Evolutionary conservation across 2,329 filamentous ascomycete genomes (phyloP).

Genomic region (Lecanoromycetidae sp.): DNA sequence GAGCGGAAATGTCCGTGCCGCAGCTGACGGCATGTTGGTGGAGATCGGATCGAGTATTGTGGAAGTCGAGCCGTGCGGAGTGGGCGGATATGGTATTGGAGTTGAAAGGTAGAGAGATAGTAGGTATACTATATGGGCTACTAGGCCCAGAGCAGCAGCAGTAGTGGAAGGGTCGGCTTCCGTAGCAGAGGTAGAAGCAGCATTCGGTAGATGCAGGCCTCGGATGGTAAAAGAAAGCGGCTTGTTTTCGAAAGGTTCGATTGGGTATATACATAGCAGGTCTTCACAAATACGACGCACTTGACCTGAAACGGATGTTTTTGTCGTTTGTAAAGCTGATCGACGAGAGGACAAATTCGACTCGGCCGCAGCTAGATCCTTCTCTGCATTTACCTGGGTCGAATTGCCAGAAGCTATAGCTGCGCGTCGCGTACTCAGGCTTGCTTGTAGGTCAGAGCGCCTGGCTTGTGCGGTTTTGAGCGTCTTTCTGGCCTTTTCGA

Average conservation of each 20-base stretch:
- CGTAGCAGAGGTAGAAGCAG: conserved; percentile 49
- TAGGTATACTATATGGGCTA: conserved; percentile 60
- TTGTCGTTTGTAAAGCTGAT: conserved; percentile 43
- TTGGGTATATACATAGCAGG: conserved; percentile 65
- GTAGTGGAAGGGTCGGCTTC: conserved; percentile 64
- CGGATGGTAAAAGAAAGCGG: conserved; percentile 77
- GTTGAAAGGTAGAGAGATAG: conserved; percentile 72
- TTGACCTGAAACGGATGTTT: conserved; percentile 66
- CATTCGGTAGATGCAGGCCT: conserved; percentile 66
- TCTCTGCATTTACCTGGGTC: conserved; percentile 45
- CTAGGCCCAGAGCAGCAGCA: conserved; percentile 65
- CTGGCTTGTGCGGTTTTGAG: conserved; percentile 50
- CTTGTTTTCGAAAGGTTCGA: conserved; percentile 52
- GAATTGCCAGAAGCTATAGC: conserved; percentile 55
- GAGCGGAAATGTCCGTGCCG: conserved; percentile 60
- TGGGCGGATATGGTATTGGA: conserved; percentile 69
- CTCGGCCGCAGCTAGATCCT: conserved; percentile 50
- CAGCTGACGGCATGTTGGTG: conserved; percentile 31
- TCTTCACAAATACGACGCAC: conserved; percentile 80
- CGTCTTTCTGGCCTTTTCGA: conserved; percentile 53
- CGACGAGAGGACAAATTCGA: conserved; percentile 47
- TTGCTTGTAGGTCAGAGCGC: conserved; percentile 55
- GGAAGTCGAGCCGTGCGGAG: conserved; percentile 59
- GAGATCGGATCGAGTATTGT: conserved; percentile 64
- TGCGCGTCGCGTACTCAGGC: conserved; percentile 51